Percentiles rank a stretch among this genome's conserved stretches.
Conservation (phyloP, 805 yeast genomes). For the Kodamaea leandrae region DNA sequence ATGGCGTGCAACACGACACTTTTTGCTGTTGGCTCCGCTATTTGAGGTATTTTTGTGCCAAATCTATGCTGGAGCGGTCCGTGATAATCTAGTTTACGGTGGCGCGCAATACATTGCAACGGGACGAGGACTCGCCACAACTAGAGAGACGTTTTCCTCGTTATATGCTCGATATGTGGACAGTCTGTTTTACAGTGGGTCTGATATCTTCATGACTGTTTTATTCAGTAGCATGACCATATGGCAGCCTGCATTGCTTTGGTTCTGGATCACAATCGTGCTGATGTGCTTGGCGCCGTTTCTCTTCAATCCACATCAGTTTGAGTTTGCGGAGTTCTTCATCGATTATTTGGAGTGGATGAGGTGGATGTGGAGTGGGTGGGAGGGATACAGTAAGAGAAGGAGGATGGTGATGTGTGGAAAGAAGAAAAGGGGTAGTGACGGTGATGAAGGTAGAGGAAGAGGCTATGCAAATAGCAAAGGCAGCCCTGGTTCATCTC, state of each 20-base stretch:
- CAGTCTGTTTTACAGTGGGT: slow-evolving; percentile 76
- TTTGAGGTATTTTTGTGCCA: slow-evolving; percentile 96
- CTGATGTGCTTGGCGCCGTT: slow-evolving; percentile 50
- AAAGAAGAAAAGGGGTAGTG: not conserved
- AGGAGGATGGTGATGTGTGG: not conserved
- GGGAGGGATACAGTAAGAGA: slow-evolving; percentile 1
- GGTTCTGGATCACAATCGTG: slow-evolving; percentile 53
- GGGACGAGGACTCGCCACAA: slow-evolving; percentile 91
- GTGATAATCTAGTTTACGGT: slow-evolving; percentile 78
- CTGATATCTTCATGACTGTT: slow-evolving; percentile 63
- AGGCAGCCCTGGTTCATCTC: not conserved
- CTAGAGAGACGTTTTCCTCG: slow-evolving; percentile 67
- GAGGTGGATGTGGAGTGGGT: slow-evolving; percentile 2
- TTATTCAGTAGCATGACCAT: slow-evolving; percentile 74
- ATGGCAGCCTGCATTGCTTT: slow-evolving; percentile 72
- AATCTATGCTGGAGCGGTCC: slow-evolving; percentile 77
- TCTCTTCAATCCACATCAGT: slow-evolving; percentile 54
- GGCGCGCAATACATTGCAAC: slow-evolving; percentile 92
- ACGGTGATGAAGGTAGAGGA: not conserved
- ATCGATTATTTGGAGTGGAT: slow-evolving; percentile 43
- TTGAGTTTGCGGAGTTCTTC: slow-evolving; percentile 46
- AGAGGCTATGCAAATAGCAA: not conserved
- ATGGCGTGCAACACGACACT: slow-evolving; percentile 68
- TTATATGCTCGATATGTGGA: slow-evolving; percentile 76
- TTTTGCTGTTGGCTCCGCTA: slow-evolving; percentile 79